Base-by-base conservation (phyloP, 2,329 filamentous ascomycete species). In the Neophaeococcomyces aloes region DNA sequence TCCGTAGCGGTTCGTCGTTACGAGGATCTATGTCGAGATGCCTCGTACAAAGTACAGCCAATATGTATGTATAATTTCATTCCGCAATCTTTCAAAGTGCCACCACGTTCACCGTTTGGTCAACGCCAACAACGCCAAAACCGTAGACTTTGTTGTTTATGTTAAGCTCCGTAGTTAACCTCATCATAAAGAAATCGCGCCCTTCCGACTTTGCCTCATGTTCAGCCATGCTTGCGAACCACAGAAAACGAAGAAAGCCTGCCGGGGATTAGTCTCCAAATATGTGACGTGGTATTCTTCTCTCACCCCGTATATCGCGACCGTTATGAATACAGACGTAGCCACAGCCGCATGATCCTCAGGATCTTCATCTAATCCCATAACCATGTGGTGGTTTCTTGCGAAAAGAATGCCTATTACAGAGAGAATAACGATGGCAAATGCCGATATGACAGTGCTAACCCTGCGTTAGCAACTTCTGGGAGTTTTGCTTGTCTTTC, bases 161-260 rank as follows among this genome's bases (percentile, higher is more conserved):
- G 4, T 42, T 21, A n/a, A 13, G 8, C 10, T 23, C 27, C 31
- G 10, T 21, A 29, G 3, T 6, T 6, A 11, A 7, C 7, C 29
- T 37, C 25, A 48, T 49, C 43, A 43, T 61, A 94, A 70, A 48
- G 83, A 78, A 67, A 94, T 94, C 49, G 86, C 83, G 52, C 88
- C 88, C 61, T 83, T 75, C 64, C 84, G 75, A 65, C 78, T 86
- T 64, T 88, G 82, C 64, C 86, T 81, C 57, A 86, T 67, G 65
- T 96, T 87, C 49, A 95, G 74, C 59, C 83, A 77, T 51, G 87
- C 89, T 64, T 96, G 89, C 54, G 88, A 77, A 46, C 82, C 84
- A 66, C 89, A 96, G 68, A 94, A 95, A 39, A 93, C 73, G 45
- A 95, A 76, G 72, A 96, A 96, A 14, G 74, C 79, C 88, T 93